phyloP scores from a whole-genome alignment of 2,329 filamentous ascomycete species.

The Monosporascus sp. region DNA sequence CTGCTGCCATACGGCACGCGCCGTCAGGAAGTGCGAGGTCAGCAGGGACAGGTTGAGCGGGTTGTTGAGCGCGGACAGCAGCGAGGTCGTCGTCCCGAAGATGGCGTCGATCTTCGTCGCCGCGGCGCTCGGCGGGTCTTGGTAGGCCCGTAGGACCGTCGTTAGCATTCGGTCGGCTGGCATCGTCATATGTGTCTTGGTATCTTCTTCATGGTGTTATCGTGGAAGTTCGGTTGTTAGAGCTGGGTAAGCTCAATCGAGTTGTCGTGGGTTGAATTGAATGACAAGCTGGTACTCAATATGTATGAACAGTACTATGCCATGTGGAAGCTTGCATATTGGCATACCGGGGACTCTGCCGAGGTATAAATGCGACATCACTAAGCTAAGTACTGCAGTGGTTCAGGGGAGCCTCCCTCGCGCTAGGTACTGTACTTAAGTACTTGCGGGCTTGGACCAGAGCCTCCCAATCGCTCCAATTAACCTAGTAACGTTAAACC shows the following conservation, averaged over 20 bases:
- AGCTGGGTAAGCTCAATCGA: no score
- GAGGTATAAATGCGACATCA: conserved; percentile 14
- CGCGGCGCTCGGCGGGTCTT: conserved; percentile 43
- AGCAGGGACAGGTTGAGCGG: conserved; percentile 69
- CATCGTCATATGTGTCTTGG: conserved; percentile 36
- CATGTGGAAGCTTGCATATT: not conserved
- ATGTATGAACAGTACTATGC: no score
- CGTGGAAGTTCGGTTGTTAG: no score
- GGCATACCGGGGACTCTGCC: conserved; percentile 12
- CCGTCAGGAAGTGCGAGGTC: conserved; percentile 65
- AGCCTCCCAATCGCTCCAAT: no score
- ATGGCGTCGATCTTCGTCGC: conserved; percentile 45
- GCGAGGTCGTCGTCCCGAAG: conserved; percentile 60
- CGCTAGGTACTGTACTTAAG: no score
- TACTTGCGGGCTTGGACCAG: no score
- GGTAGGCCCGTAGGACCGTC: conserved; percentile 57
- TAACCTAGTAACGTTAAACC: no score
- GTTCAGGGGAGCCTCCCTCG: no score
- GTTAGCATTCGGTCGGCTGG: conserved; percentile 62
- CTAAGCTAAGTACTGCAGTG: no score
- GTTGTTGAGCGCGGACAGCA: conserved; percentile 66
- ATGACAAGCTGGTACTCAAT: no score
- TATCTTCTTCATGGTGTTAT: no score
- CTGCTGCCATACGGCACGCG: conserved; percentile 63
- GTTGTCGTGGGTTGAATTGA: no score